These are phyloP conservation scores for Plectosphaerella cucumerina DNA, from an alignment of 2,329 filamentous ascomycete genomes.

Conservation along the genomic window DNA sequence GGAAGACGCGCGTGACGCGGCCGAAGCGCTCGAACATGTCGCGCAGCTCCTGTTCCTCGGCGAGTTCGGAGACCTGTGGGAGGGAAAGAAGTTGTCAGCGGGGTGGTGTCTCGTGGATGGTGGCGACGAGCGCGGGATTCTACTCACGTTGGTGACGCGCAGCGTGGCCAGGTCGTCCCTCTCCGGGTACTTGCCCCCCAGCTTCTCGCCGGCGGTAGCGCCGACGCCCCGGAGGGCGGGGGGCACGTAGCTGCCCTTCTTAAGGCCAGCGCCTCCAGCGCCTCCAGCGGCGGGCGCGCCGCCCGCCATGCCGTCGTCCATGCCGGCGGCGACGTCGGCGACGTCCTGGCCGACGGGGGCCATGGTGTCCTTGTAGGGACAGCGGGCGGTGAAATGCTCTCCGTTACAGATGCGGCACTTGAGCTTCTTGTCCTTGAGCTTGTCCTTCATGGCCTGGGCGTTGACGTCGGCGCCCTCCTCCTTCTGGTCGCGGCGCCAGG, in stretches of 20 bases:
- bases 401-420: constrained; percentile 99
- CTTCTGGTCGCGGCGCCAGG: constrained; percentile 89
- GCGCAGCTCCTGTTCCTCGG: constrained; percentile 90
- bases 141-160: constrained; percentile 91
- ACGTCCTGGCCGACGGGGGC: constrained; percentile 67
- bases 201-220: constrained; percentile 68
- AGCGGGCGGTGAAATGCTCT: constrained; percentile 98
- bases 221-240: constrained; percentile 78
- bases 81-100: constrained; percentile 24
- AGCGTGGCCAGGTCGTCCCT: constrained; percentile 94
- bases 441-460: constrained; percentile 70
- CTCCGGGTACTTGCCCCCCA: constrained; percentile 87
- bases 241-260: constrained; percentile 86
- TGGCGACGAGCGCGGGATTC: not conserved
- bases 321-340: constrained; percentile 52
- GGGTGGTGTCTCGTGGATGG: not conserved
- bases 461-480: constrained; percentile 72
- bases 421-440: constrained; percentile 93
- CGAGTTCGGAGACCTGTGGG: constrained; percentile 95
- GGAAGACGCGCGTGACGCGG: constrained; percentile 92
- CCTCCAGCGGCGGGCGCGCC: constrained; percentile 50
- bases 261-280: constrained; percentile 59
- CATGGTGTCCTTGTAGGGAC: constrained; percentile 99
- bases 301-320: constrained; percentile 49
- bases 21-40: constrained; percentile 98